Percentiles rank a stretch among this genome's conserved stretches.
These are phyloP conservation scores for Tuber calosporum DNA, from an alignment of 495 filamentous ascomycete genomes.

Conservation along the genomic window DNA sequence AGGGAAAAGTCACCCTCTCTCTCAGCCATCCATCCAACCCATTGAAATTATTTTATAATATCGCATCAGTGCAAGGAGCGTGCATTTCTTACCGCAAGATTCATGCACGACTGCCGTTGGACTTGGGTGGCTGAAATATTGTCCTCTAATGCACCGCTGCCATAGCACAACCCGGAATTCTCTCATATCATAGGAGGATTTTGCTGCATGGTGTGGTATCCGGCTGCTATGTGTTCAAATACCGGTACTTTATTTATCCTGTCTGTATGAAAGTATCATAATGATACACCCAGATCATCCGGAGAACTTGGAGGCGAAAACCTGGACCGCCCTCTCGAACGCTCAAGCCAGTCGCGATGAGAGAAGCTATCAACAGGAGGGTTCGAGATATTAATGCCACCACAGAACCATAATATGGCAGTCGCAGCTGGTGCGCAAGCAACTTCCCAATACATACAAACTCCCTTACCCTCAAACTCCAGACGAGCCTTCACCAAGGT, in stretches of 20 bases:
- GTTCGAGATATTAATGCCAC: not conserved
- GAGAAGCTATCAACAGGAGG: not conserved
- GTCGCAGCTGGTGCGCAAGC: not conserved
- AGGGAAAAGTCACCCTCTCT: not conserved
- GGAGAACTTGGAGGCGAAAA: not conserved
- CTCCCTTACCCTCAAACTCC: not conserved
- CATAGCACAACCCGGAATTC: not conserved
- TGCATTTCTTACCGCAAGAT: not conserved
- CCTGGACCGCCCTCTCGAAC: not conserved
- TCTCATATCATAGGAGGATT: constrained; percentile 3
- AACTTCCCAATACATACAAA: not conserved
- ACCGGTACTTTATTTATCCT: not conserved
- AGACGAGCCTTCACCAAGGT: not conserved
- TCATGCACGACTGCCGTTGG: not conserved
- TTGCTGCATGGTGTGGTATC: not conserved
- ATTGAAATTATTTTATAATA: not conserved
- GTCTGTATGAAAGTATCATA: not conserved
- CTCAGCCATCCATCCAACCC: not conserved
- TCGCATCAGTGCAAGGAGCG: not conserved
- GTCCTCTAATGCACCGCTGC: not conserved
- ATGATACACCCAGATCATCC: not conserved
- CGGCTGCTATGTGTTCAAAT: not conserved
- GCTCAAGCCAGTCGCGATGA: not conserved
- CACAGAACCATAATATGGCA: not conserved
- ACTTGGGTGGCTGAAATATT: not conserved